Percentiles rank a stretch among this genome's conserved stretches.
Conservation (phyloP, 2,329 filamentous ascomycete genomes). For the Trichoderma sp. region DNA sequence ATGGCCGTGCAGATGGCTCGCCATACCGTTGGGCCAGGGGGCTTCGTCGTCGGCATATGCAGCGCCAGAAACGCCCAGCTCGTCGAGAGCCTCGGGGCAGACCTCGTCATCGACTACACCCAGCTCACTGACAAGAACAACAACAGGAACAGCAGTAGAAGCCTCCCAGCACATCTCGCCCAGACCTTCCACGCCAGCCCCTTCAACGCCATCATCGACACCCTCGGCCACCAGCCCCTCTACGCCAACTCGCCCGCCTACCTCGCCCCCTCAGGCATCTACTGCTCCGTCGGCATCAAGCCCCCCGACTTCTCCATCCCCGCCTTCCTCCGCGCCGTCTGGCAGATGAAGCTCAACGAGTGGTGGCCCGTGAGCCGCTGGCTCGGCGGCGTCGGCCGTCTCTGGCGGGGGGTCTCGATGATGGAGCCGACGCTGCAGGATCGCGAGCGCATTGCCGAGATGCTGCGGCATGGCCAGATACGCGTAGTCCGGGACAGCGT, state of each 20-base stretch:
- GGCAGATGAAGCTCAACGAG: constrained; percentile 43
- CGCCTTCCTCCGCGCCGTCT: constrained; percentile 36
- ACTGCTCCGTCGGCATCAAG: constrained; percentile 46
- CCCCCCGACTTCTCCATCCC: constrained; percentile 38
- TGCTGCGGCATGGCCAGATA: constrained; percentile 41
- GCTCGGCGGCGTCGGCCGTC: constrained; percentile 43
- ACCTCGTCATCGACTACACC: constrained; percentile 52
- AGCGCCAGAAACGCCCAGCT: constrained; percentile 49
- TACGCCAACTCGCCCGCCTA: constrained; percentile 45
- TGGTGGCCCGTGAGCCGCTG: constrained; percentile 40
- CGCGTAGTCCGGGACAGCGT: constrained; percentile 42
- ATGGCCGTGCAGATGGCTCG: constrained; percentile 49
- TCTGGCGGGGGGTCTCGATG: constrained; percentile 39
- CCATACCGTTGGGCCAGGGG: constrained; percentile 42
- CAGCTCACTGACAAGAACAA: constrained; percentile 33
- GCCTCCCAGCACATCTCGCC: constrained; percentile 41
- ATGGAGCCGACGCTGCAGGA: constrained; percentile 39
- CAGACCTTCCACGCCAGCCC: constrained; percentile 35
- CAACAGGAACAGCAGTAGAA: too few relatives aligned
- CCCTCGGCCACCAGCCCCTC: constrained; percentile 50
- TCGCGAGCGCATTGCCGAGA: constrained; percentile 37
- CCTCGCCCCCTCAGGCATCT: constrained; percentile 42
- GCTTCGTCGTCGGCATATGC: constrained; percentile 51
- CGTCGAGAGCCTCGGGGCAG: constrained; percentile 50
- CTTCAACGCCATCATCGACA: constrained; percentile 52